A percentile compares a stretch with the other conserved stretches of the same genome.
Evolutionary conservation across 768 basidiomycete genomes (phyloP).

Genomic region (Hydnomerulius pinastri): DNA sequence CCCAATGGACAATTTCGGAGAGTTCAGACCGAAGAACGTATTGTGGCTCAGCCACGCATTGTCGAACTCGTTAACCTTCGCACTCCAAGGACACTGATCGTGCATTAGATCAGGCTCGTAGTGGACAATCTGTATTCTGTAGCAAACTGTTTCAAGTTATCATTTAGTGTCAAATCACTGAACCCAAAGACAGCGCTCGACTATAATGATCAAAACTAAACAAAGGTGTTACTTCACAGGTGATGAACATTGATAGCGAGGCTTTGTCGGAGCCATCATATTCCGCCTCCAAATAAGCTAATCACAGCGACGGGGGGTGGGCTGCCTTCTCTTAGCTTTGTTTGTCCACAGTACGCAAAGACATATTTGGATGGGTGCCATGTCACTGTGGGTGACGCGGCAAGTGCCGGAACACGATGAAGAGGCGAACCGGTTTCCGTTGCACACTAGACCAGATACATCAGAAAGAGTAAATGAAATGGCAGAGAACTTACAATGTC

Average conservation of each 20-base stretch:
- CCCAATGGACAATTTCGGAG: constrained; percentile 22
- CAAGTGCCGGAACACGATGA: constrained; percentile 74
- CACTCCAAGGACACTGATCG: constrained; percentile 23
- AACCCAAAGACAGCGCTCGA: no score
- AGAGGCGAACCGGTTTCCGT: constrained; percentile 74
- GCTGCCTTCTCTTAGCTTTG: constrained; percentile 61
- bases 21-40: constrained; percentile 25
- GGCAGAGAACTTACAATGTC: constrained; percentile 63
- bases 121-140: no score
- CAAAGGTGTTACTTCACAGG: no score
- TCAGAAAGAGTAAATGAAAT: constrained; percentile 1
- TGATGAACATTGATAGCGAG: not conserved
- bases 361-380: constrained; percentile 85
- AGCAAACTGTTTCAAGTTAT: no score
- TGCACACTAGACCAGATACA: constrained; percentile 54
- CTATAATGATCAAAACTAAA: no score
- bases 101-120: constrained; percentile 15
- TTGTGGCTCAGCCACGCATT: constrained; percentile 16
- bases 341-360: constrained; percentile 83
- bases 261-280: constrained; percentile 15
- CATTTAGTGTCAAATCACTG: no score
- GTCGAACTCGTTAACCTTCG: constrained; percentile 16
- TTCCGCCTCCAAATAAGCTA: constrained; percentile 66
- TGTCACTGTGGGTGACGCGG: constrained; percentile 70
- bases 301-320: constrained; percentile 68